These are phyloP conservation scores for Populus hybrid DNA, from an alignment of 441 rosid genomes.

Conservation along the genomic window DNA sequence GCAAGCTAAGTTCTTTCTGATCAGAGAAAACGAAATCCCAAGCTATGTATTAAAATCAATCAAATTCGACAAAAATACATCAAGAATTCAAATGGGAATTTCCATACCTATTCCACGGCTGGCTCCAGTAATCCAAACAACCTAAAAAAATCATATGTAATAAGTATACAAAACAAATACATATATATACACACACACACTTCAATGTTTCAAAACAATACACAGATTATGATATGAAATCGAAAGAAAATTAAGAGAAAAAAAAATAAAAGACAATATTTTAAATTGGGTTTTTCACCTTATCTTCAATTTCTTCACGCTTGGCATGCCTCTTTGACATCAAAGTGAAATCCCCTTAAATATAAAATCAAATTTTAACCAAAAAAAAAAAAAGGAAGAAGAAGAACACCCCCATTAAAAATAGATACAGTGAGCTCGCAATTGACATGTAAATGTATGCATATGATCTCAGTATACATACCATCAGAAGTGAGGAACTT, in stretches of 20 bases:
- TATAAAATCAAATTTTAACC: neutral
- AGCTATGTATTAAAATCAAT: no score
- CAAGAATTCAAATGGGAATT: neutral
- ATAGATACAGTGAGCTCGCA: neutral
- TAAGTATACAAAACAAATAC: neutral
- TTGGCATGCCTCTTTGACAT: constrained; percentile 63
- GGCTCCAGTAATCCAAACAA: constrained; percentile 92
- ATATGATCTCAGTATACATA: constrained; percentile 12
- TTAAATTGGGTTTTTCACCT: constrained; percentile 36
- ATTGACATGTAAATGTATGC: neutral
- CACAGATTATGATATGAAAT: neutral
- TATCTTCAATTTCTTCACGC: constrained; percentile 70
- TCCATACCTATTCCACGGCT: constrained; percentile 85
- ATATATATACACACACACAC: neutral
- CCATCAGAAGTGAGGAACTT: constrained; percentile 57
- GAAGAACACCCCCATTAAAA: neutral
- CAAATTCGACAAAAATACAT: neutral
- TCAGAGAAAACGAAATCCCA: neutral
- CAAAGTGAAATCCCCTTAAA: constrained; percentile 70
- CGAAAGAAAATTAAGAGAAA: neutral
- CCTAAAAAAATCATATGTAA: constrained; percentile 29
- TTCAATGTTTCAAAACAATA: neutral
- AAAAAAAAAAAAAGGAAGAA: neutral
- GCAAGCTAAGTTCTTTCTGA: neutral
- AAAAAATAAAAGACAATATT: no score